Evolutionary conservation across 2,329 filamentous ascomycete genomes (phyloP), one percentile per base, ranked within the genome.

Genomic region (Cercospora beticola): DNA sequence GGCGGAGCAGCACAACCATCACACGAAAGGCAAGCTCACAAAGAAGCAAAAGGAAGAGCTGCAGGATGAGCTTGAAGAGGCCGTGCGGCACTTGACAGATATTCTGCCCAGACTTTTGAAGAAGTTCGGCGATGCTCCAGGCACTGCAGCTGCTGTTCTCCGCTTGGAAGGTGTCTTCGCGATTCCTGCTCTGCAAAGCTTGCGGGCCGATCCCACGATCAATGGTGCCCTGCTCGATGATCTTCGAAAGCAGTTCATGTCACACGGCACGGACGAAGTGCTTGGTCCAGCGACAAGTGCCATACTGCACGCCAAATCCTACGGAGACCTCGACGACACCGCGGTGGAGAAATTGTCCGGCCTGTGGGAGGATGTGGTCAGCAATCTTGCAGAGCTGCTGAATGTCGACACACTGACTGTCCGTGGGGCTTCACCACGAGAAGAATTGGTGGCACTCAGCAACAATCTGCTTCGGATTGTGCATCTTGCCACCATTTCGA

Each of bases 61-160:
- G 18, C 81, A 85, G 5, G 91, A 94, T 68, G 86, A 89, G 28
- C 90, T 92, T 70, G 93, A 97, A 75, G 89, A 91, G 60, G 89
- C 91, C 40, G 92, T 92, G 2, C 85, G 93, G 59, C 88, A 90
- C 73, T 85, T 99, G 43, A 92, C 93, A 8, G 84, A 86, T 43
- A 85, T 92, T 14, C 94, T 98, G 64, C 95, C 95, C 0, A 89
- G 88, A 71, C 86, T 99, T 2, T 83, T 99, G 62, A 97, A 91
- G 80, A 98, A 97, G 77, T 99, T 93, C 74, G 94, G 95, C 5
- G 92, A 94, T n/a, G 87, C 92, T 30, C 91, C 95, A 16, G 89
- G 91, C 75, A 94, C 94, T 26, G 93, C 94, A 1, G 92, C 93
- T 9, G 88, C 92, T 26, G 93, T 97, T 57, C 85, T 99, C 26